These are phyloP conservation scores for Acanthamoeba triangularis DNA, from an alignment of 208 protist genomes.

Conservation along the genomic window DNA sequence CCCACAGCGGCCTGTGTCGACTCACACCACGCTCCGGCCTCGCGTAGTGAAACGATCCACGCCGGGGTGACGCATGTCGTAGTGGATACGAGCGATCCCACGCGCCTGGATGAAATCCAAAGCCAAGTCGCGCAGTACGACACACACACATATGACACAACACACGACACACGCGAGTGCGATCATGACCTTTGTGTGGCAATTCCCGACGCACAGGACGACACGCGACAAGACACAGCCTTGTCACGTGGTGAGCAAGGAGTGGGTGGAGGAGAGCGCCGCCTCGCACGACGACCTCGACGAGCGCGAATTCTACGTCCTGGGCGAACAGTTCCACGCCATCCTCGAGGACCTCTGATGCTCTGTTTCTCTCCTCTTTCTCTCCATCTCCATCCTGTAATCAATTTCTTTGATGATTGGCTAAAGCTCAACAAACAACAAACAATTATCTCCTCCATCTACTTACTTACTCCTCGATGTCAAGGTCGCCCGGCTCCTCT, in stretches of 20 bases:
- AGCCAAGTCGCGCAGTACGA: constrained; percentile 39
- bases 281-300: constrained; percentile 67
- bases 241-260: constrained; percentile 56
- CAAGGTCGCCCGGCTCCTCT: background rate
- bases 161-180: background rate
- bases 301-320: constrained; percentile 66
- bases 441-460: too few species aligned
- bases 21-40: too few species aligned
- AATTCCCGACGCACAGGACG: background rate
- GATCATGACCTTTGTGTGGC: background rate
- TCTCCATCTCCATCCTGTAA: too few species aligned
- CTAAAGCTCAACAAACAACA: too few species aligned
- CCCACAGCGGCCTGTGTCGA: too few species aligned
- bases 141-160: background rate
- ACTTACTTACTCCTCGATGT: background rate
- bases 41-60: constrained; percentile 59
- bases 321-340: constrained; percentile 31
- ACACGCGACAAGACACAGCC: background rate
- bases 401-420: too few species aligned
- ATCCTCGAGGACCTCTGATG: background rate
- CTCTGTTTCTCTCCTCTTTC: too few species aligned
- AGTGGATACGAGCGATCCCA: constrained; percentile 76
- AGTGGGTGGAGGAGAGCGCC: constrained; percentile 69
- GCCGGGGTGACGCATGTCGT: constrained; percentile 77
- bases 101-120: constrained; percentile 76